Evolutionary conservation across 768 basidiomycete genomes (phyloP), one percentile per base, ranked within the genome.

Genomic region (Lactarius sp.): DNA sequence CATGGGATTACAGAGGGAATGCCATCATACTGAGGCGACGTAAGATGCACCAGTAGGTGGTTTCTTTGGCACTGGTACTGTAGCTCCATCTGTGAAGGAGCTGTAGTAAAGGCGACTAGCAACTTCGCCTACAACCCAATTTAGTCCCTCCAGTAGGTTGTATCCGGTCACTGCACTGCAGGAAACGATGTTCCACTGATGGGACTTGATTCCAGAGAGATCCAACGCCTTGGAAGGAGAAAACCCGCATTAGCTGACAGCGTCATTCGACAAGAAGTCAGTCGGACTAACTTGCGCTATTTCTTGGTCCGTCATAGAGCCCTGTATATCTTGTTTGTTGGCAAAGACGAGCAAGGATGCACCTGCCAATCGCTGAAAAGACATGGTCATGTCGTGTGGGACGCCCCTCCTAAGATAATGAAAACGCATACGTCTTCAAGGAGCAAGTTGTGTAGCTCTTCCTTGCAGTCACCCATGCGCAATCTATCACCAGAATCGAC

Each of bases 331-430:
- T 73, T 97, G 95, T 75, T 99, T 99, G 77, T 99, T 99, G 34
- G 97, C 97, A 72, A 98, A 92, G 59, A 98, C 87, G 42, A 98
- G 84, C 56, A 98, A 81, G 13, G 94, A 95, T 49, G 97, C 97
- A n/a, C 97, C 96, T 56, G 93, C 86, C 62, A 98, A 77, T 71
- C 97, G 83, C 95, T 98, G 64, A n/a, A 18, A 37, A 64, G 37
- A 64, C 14, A 56, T 27, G 33, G 55, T 42, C 46, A 46, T 59
- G 42, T 42, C 51, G 39, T 22, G 37, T 16, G 10, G 12, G 20
- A 20, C 4, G 41, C 9, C 56, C 37, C 31, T 9, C 37, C 66
- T 10, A 12, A 8, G 4, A 33, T 27, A 49, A 53, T 6, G 31
- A 60, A 59, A 53, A 65, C 51, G 59, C 50, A 71, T 76, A 98